Evolutionary conservation across 176 grass and related monocot species (phyloP), one percentile per base, ranked within the genome.

Genomic region (Zea luxurians): DNA sequence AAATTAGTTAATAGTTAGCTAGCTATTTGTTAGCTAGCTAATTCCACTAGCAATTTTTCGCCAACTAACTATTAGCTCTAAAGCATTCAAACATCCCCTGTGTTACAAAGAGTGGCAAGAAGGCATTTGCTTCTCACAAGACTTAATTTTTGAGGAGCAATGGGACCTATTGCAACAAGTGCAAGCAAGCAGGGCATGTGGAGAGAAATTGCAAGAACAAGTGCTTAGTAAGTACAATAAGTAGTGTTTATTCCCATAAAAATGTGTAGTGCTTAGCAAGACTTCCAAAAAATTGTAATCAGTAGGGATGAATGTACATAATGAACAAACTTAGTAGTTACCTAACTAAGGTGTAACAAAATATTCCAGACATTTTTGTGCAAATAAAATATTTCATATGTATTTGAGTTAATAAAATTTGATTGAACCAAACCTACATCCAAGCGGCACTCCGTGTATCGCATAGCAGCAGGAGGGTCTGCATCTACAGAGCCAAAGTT

Each of bases 401-500:
- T 20, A 72, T 69, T 17, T 55, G 59, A 13, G 38, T 69, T 70
- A 50, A 82, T 50, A 76, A 88, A 81, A 84, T 78, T 67, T 2
- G 76, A 80, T 48, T 83, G 47, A 80, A 82, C 3, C 36, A 64
- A 67, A 90, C 89, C 65, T 91, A 94, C 95, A 92, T 98, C 91
- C 83, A 98, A 88, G 85, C 91, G 93, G 82, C 95, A 98, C 66
- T 98, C 95, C 3, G 95, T 94, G 54, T 98, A 98, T 68, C 95
- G 80, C 95, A 98, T 98, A 75, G 95, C 95, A 60, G 95, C 95
- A 85, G 95, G 85, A 88, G 91, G 91, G 87, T 98, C 95, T 52
- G 91, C 91, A 90, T 98, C 95, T 71, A 98, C 83, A 75, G 95
- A 94, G 57, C 95, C 95, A 80, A 98, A 98, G 74, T 98, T 98